A percentile compares a stretch with the other conserved stretches of the same genome.
Conservation (phyloP, 192 early-diverging fungal species). For the Kickxella alabastrina region DNA sequence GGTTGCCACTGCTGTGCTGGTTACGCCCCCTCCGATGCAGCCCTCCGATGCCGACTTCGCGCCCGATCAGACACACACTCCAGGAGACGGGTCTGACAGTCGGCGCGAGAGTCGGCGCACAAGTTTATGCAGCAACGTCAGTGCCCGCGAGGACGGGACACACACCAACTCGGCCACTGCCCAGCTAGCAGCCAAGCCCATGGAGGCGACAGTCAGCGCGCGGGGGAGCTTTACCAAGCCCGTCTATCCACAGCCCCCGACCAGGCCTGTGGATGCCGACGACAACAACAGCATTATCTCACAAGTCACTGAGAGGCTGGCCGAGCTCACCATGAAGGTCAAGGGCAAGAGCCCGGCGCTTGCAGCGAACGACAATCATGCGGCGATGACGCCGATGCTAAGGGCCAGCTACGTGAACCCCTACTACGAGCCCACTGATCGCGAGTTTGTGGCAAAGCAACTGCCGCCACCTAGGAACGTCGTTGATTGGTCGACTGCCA, state of each 20-base stretch:
- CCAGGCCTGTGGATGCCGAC: slow-evolving; percentile 5
- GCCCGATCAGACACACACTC: neutral
- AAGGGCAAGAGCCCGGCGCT: neutral
- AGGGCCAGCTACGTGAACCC: neutral
- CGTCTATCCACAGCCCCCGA: neutral
- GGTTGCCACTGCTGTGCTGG: slow-evolving; percentile 3
- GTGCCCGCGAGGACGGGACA: slow-evolving; percentile 24
- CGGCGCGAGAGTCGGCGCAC: slow-evolving; percentile 13
- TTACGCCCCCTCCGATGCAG: neutral
- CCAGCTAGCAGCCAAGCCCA: slow-evolving; percentile 22
- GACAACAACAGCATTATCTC: slow-evolving; percentile 43
- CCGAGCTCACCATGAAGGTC: slow-evolving; percentile 20
- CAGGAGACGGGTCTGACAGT: neutral
- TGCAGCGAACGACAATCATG: neutral
- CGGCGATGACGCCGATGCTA: neutral
- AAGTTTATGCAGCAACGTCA: slow-evolving; percentile 31
- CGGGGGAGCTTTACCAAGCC: slow-evolving; percentile 39
- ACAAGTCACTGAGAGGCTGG: slow-evolving; percentile 43
- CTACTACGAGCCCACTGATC: slow-evolving; percentile 16
- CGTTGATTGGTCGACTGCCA: slow-evolving; percentile 43
- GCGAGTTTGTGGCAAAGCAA: slow-evolving; percentile 7
- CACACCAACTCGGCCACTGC: slow-evolving; percentile 14
- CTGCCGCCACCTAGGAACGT: slow-evolving; percentile 42
- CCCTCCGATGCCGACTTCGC: neutral
- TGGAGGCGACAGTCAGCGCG: slow-evolving; percentile 28